These are phyloP conservation scores for Nakazawaea wyomingensis DNA, from an alignment of 805 yeast species.

Conservation along the genomic window DNA sequence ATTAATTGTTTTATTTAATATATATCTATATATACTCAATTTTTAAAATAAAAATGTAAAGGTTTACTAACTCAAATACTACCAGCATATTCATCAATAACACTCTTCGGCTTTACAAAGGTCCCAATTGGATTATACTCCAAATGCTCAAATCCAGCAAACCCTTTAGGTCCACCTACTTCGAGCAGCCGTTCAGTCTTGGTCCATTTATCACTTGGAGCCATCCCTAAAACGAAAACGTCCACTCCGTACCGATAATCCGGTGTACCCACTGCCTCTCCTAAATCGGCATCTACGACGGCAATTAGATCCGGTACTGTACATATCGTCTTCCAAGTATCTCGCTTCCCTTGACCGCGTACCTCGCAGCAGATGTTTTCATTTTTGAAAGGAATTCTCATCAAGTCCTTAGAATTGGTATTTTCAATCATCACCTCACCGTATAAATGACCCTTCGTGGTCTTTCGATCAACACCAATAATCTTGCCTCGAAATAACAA, in stretches of 20 bases:
- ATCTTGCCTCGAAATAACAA: conserved; percentile 37
- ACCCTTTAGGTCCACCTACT: conserved; percentile 38
- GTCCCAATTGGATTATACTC: conserved; percentile 33
- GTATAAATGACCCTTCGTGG: conserved; percentile 37
- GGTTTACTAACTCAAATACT: background rate
- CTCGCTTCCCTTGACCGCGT: too few relatives aligned
- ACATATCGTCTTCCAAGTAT: conserved; percentile 27
- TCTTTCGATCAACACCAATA: conserved; percentile 35
- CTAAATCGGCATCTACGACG: conserved; percentile 35
- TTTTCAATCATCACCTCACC: conserved; percentile 33
- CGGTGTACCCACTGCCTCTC: conserved; percentile 43
- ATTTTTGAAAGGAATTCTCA: conserved; percentile 40
- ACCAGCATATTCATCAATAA: conserved; percentile 30
- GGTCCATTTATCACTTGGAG: conserved; percentile 34
- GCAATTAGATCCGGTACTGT: conserved; percentile 42
- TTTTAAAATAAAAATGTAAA: too few relatives aligned
- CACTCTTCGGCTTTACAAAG: conserved; percentile 31
- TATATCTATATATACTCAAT: too few relatives aligned
- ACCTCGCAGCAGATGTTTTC: conserved; percentile 36
- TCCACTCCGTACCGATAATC: conserved; percentile 40
- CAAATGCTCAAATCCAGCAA: conserved; percentile 28
- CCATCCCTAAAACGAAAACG: conserved; percentile 36
- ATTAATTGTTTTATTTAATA: too few relatives aligned
- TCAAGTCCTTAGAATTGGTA: conserved; percentile 13
- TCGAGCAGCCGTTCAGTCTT: conserved; percentile 29